These are phyloP conservation scores for Pseudophaeomoniella oleicola DNA, from an alignment of 2,329 filamentous ascomycete genomes.

Conservation along the genomic window DNA sequence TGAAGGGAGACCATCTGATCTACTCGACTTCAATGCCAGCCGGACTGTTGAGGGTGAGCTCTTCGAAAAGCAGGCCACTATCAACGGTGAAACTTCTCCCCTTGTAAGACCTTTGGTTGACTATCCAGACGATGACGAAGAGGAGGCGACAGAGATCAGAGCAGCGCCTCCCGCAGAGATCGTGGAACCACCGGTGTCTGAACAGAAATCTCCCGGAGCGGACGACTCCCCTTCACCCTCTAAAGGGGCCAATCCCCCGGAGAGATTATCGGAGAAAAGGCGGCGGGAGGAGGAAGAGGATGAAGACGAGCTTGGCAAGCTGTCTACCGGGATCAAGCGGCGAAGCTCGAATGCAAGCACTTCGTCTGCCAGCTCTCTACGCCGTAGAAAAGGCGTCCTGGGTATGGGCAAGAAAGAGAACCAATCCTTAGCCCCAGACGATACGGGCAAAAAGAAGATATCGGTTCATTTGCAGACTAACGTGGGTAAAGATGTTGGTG, in stretches of 20 bases:
- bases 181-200: slow-evolving; percentile 1
- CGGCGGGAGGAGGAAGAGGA: slow-evolving; percentile 78
- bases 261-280: slow-evolving; percentile 76
- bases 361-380: slow-evolving; percentile 12
- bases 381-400: slow-evolving; percentile 18
- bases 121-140: slow-evolving; percentile 86
- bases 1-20: slow-evolving; percentile 35
- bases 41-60: slow-evolving; percentile 16
- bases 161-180: slow-evolving; percentile 10
- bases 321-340: slow-evolving; percentile 40
- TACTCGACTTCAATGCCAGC: not conserved
- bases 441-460: not conserved
- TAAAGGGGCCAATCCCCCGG: slow-evolving; percentile 47
- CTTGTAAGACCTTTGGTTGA: slow-evolving; percentile 66
- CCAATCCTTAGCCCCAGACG: not conserved
- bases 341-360: slow-evolving; percentile 26
- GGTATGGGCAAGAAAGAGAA: not conserved
- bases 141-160: slow-evolving; percentile 14
- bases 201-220: slow-evolving; percentile 14
- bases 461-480: not conserved
- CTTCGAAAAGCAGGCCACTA: slow-evolving; percentile 17
- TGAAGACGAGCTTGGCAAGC: slow-evolving; percentile 77
- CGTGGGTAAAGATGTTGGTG: not conserved
- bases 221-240: slow-evolving; percentile 19
- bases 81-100: slow-evolving; percentile 48